Evolutionary conservation across 106 monocot species (phyloP), one percentile per base, ranked within the genome.

Genomic region (Dactylorhiza incarnata): DNA sequence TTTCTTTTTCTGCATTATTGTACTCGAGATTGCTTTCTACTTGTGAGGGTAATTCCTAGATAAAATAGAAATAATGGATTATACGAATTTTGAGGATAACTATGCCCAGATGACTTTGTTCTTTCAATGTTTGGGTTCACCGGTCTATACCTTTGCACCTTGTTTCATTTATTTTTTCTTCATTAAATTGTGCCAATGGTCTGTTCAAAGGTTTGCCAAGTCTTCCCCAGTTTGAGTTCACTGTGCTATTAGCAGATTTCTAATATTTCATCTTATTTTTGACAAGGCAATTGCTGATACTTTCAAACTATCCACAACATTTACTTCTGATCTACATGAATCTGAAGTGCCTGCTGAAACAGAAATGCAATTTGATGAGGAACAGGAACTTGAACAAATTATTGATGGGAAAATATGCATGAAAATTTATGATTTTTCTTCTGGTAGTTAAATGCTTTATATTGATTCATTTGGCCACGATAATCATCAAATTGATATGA

Each of bases 361-460:
- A 69, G 84, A 88, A 85, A 74, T 81, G 29, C 73, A 78, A 26
- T 89, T 83, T 78, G 83, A 89, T 84, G 94, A 91, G 76, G 85
- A 99, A 82, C 78, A 92, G 76, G 89, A 94, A 78, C 78, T 99
- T 52, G 91, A 94, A 77, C 99, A 99, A 79, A 79, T 99, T 80
- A 86, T 99, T 71, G 78, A 91, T 86, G 94, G 99, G 26, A 79
- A 89, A 82, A 80, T 94, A 71, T 92, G 83, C 83, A 89, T 89
- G 91, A 99, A 94, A 83, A 51, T 90, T 53, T 99, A 94, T 81
- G 76, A 88, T 55, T 94, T 89, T 83, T 83, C 76, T 68, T 47
- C 17, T 72, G 87, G 91, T 89, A 88, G 4, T 45, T 65, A 54
- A 11, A 44, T 47, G 17, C 6, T 46, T 59, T 46, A 24, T 79